Evolutionary conservation across 2,329 filamentous ascomycete species (phyloP).

Genomic region (Alternaria sp.): DNA sequence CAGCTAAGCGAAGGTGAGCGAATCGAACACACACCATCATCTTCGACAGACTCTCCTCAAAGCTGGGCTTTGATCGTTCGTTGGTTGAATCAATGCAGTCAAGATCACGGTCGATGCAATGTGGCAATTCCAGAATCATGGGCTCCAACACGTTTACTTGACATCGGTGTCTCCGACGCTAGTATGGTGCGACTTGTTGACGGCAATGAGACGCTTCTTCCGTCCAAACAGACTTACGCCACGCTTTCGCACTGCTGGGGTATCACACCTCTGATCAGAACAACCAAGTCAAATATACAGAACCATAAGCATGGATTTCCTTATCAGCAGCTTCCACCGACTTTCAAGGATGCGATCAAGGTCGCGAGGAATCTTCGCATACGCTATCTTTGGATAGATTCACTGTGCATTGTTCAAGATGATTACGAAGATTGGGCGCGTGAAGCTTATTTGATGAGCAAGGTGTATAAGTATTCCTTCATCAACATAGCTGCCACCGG

Average conservation of each 20-base stretch:
- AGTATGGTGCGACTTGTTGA: neutral
- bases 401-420: conserved; percentile 10
- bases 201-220: neutral
- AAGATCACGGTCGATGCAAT: neutral
- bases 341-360: conserved; percentile 2
- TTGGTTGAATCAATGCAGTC: neutral
- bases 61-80: neutral
- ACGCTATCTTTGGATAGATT: conserved; percentile 12
- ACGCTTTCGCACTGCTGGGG: conserved; percentile 11
- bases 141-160: neutral
- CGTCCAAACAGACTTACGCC: neutral
- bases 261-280: neutral
- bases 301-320: neutral
- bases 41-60: conserved; percentile 4
- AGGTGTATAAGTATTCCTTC: conserved; percentile 5
- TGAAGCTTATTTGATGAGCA: conserved; percentile 2
- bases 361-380: neutral
- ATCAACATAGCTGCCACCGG: conserved; percentile 13
- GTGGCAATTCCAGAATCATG: neutral
- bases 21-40: neutral
- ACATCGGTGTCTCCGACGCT: neutral
- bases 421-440: neutral
- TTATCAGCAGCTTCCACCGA: neutral
- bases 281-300: neutral
- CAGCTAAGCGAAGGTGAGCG: neutral